Conservation (phyloP, 257 asterid species). For the Solanum okadae region DNA sequence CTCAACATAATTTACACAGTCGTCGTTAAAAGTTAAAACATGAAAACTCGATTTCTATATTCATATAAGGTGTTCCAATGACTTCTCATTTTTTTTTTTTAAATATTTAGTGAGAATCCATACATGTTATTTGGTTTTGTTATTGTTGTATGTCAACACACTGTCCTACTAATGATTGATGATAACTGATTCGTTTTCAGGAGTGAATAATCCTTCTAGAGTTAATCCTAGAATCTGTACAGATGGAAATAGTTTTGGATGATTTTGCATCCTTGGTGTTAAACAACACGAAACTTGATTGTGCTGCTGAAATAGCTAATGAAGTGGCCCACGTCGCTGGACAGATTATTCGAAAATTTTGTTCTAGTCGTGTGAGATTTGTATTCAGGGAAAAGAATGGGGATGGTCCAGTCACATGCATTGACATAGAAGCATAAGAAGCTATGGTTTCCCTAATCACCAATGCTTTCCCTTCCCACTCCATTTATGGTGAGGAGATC, state of each 20-base stretch:
- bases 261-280: not conserved
- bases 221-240: not conserved
- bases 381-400: not conserved
- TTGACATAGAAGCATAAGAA: not conserved
- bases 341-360: not conserved
- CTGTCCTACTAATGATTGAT: not conserved
- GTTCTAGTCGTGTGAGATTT: not conserved
- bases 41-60: not conserved
- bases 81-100: not conserved
- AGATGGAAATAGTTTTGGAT: not conserved
- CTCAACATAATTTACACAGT: not conserved
- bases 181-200: not conserved
- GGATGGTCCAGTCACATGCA: not conserved
- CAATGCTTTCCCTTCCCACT: not conserved
- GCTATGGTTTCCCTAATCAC: not conserved
- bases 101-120: not conserved
- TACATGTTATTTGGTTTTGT: not conserved
- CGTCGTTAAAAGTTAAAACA: not conserved
- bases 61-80: not conserved
- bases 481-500: not conserved
- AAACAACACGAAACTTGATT: not conserved
- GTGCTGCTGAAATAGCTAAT: not conserved
- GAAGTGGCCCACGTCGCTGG: not conserved
- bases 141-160: not conserved
- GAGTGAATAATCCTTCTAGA: not conserved